Percentiles rank a stretch among this genome's conserved stretches.
phyloP scores from a whole-genome alignment of 2,329 filamentous ascomycete species.

The Xylariales sp. region DNA sequence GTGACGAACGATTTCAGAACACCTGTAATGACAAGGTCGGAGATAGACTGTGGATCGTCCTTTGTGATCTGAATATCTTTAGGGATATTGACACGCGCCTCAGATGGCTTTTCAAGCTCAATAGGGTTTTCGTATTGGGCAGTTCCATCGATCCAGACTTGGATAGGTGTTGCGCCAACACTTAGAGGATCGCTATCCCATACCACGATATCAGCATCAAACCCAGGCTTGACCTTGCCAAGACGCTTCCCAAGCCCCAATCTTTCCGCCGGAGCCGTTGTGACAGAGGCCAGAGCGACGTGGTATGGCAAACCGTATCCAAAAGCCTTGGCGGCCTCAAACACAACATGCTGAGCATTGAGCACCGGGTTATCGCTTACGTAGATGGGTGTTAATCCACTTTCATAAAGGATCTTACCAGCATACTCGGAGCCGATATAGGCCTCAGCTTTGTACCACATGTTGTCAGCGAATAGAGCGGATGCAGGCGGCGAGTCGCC shows the following conservation, averaged over 20 bases:
- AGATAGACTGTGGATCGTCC: slow-evolving; percentile 54
- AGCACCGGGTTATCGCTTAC: slow-evolving; percentile 78
- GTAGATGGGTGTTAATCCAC: slow-evolving; percentile 73
- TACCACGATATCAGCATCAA: slow-evolving; percentile 70
- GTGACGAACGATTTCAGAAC: slow-evolving; percentile 63
- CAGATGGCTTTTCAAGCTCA: slow-evolving; percentile 63
- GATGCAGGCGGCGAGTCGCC: slow-evolving; percentile 65
- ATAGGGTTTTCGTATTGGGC: slow-evolving; percentile 67
- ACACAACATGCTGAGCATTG: slow-evolving; percentile 76
- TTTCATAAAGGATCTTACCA: slow-evolving; percentile 73
- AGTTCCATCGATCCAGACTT: slow-evolving; percentile 73
- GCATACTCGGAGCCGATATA: slow-evolving; percentile 74
- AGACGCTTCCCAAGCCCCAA: slow-evolving; percentile 68
- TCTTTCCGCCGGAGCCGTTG: slow-evolving; percentile 67
- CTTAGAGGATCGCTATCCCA: slow-evolving; percentile 73
- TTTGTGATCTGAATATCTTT: slow-evolving; percentile 55
- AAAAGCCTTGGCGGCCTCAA: slow-evolving; percentile 71
- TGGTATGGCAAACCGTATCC: slow-evolving; percentile 72
- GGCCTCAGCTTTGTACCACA: slow-evolving; percentile 77
- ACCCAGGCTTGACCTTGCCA: slow-evolving; percentile 71
- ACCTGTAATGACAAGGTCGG: slow-evolving; percentile 66
- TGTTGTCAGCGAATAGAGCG: slow-evolving; percentile 77
- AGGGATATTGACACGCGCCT: slow-evolving; percentile 53
- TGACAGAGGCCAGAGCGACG: slow-evolving; percentile 68
- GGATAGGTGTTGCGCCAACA: slow-evolving; percentile 68